phyloP scores from a whole-genome alignment of 257 asterid species.

The Oldenlandia corymbosa region DNA sequence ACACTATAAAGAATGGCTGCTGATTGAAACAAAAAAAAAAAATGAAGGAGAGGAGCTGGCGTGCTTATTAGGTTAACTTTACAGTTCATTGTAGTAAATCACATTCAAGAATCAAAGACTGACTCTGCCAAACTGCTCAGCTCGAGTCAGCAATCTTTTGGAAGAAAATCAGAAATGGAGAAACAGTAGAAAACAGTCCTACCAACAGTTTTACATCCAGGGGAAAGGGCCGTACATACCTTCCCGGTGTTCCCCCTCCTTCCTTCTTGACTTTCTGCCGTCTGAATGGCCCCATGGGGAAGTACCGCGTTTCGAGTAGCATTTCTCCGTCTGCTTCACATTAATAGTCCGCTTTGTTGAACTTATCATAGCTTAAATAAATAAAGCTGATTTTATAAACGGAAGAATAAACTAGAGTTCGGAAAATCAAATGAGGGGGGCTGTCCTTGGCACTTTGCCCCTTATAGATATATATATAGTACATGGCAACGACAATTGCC shows the following conservation, averaged over 20 bases:
- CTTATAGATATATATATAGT: neutral
- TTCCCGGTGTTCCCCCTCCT: neutral
- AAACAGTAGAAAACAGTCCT: conserved; percentile 6
- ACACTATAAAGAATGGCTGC: neutral
- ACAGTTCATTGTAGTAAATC: neutral
- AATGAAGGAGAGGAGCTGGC: too few species aligned
- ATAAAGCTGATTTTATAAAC: too few species aligned
- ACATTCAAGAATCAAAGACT: neutral
- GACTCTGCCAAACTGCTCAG: neutral
- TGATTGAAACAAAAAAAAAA: neutral
- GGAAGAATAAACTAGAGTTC: too few species aligned
- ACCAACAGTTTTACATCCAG: neutral
- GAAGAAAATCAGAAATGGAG: neutral
- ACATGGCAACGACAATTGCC: conserved; percentile 21
- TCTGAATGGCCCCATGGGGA: conserved; percentile 9
- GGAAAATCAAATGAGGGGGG: too few species aligned
- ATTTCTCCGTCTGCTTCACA: too few species aligned
- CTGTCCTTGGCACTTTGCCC: too few species aligned
- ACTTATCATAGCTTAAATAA: too few species aligned
- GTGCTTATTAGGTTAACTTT: neutral
- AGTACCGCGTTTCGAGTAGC: too few species aligned
- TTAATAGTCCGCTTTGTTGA: too few species aligned
- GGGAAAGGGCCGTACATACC: neutral
- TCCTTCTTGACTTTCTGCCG: neutral
- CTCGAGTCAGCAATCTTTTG: neutral